phyloP scores from a whole-genome alignment of 2,329 filamentous ascomycete genomes.

The Phyllosticta paracitricarpa region DNA sequence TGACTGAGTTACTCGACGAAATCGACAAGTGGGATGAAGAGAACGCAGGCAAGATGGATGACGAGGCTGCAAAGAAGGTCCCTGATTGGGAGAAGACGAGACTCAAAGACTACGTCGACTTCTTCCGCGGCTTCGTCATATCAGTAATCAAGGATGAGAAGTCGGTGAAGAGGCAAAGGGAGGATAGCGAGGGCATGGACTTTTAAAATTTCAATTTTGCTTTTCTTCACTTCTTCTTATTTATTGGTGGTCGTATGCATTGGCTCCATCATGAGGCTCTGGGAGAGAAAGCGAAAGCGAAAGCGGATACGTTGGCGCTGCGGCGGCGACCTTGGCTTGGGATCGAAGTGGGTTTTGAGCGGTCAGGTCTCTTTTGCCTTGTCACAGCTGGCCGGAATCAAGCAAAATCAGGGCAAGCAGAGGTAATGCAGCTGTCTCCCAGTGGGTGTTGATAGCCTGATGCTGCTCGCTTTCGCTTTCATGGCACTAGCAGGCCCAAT shows the following conservation, averaged over 20 bases:
- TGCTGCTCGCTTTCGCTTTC: background rate
- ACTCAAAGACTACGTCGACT: constrained; percentile 83
- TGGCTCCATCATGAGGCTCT: background rate
- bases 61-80: constrained; percentile 38
- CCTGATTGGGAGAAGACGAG: constrained; percentile 97
- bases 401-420: background rate
- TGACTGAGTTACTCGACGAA: constrained; percentile 69
- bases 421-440: background rate
- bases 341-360: background rate
- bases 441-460: background rate
- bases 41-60: constrained; percentile 25
- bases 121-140: constrained; percentile 74
- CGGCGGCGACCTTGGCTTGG: background rate
- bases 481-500: background rate
- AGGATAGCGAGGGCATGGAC: constrained; percentile 52
- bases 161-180: constrained; percentile 44
- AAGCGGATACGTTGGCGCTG: background rate
- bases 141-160: constrained; percentile 66
- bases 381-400: background rate
- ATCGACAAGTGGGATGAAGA: constrained; percentile 69
- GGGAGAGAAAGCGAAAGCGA: background rate
- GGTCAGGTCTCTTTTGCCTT: background rate
- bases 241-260: background rate
- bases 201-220: constrained; percentile 39
- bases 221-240: background rate